Evolutionary conservation across 805 yeast species (phyloP).

Genomic region (Wickerhamiella azyma): DNA sequence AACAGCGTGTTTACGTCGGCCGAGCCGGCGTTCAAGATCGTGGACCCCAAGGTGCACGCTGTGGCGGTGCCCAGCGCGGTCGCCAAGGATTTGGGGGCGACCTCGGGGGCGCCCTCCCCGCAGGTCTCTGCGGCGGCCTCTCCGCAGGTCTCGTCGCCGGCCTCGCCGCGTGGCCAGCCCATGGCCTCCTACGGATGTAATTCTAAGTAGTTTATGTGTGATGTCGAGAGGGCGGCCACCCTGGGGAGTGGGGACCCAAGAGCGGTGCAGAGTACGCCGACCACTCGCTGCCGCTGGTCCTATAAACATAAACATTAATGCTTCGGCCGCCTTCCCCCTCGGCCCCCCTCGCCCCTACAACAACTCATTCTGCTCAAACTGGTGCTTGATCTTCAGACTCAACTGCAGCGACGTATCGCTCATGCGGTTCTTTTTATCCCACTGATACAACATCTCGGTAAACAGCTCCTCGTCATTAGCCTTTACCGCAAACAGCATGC

Average conservation of each 20-base stretch:
- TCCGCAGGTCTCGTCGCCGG: background rate
- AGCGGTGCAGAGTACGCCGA: background rate
- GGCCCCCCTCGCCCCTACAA: background rate
- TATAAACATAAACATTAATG: too few species aligned
- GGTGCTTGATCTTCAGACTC: slow-evolving; percentile 11
- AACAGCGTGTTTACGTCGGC: slow-evolving; percentile 12
- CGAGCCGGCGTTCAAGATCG: slow-evolving; percentile 16
- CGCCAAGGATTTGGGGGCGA: background rate
- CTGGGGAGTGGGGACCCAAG: background rate
- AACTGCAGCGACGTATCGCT: slow-evolving; percentile 14
- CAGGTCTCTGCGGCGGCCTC: background rate
- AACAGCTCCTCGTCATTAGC: slow-evolving; percentile 12
- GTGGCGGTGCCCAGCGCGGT: slow-evolving; percentile 14
- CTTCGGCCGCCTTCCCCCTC: too few species aligned
- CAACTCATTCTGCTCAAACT: slow-evolving; percentile 5
- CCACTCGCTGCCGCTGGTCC: background rate
- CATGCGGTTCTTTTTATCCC: slow-evolving; percentile 15
- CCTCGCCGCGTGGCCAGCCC: background rate
- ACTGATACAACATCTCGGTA: slow-evolving; percentile 14
- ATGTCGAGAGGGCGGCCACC: background rate
- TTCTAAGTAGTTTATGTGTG: too few species aligned
- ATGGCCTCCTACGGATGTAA: background rate
- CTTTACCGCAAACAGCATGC: slow-evolving; percentile 10
- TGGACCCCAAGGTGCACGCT: slow-evolving; percentile 19
- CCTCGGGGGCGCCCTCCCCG: too few species aligned